A percentile compares a stretch with the other conserved stretches of the same genome.
These are phyloP conservation scores for Backusella mclennaniae DNA, from an alignment of 192 early-diverging fungal species.

Conservation along the genomic window DNA sequence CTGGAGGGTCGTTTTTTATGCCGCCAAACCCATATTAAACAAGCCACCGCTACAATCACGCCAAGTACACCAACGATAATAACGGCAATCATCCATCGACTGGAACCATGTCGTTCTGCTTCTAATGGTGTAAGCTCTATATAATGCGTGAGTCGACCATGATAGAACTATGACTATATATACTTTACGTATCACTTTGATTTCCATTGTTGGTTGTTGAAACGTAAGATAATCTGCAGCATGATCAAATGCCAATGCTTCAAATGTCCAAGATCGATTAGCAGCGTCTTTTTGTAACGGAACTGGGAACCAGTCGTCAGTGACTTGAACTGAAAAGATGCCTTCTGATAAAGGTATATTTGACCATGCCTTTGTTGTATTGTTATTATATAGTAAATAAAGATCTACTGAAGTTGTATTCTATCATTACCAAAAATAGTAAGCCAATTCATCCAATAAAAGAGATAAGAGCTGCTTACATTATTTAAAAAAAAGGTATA, in stretches of 20 bases:
- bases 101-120: background rate
- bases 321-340: background rate
- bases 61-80: background rate
- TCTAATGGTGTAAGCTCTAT: background rate
- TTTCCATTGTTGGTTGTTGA: background rate
- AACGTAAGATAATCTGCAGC: background rate
- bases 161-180: background rate
- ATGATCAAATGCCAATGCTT: background rate
- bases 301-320: background rate
- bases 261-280: slow-evolving; percentile 4
- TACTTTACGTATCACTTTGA: background rate
- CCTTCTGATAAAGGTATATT: background rate
- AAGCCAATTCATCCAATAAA: background rate
- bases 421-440: background rate
- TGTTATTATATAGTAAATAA: background rate
- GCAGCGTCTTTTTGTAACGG: background rate
- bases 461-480: background rate
- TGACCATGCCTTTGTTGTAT: background rate
- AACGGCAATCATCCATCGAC: background rate
- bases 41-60: background rate
- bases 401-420: slow-evolving; percentile 4
- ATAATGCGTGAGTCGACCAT: background rate
- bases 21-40: background rate
- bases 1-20: background rate
- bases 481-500: slow-evolving; percentile 4